Evolutionary conservation across 2,329 filamentous ascomycete genomes (phyloP), one percentile per base, ranked within the genome.

Genomic region (Rhinocladiella similis): DNA sequence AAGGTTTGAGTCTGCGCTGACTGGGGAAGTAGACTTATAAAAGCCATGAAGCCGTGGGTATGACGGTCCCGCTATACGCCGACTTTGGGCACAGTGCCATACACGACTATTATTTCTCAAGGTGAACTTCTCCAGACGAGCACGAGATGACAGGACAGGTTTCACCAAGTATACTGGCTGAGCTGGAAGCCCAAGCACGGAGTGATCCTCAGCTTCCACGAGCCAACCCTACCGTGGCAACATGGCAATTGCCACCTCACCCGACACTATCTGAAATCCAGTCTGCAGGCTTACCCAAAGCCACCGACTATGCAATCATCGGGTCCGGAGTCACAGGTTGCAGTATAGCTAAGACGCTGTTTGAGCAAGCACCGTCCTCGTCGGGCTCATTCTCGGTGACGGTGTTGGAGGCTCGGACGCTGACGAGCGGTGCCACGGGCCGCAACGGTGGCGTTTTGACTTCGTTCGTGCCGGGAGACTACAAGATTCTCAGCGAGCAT

Each of bases 271-370:
- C 63, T 3, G 47, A 60, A 1, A 38, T 39, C 1, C 59, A 64
- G 14, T 61, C 61, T 5, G 14, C 43, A 2, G 25, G 51, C 12
- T 54, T 72, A 0, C 64, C 67, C 2, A 19, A 48, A 0, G 41
- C 60, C 20, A 61, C 65, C 1, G 66, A 71, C 41, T 58, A 65
- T 50, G 68, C 57, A 1, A 65, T 73, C 35, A 70, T 73, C 39
- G 71, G 71, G 10, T 72, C 70, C 1, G 71, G 71, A 2, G 69
- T 73, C 38, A 70, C 70, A 0, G 69, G 69, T 1, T 63, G 68
- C 5, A 65, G 69, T 1, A 64, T 70, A 0, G 62, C 68, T 1
- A 67, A 66, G 29, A 66, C 65, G 5, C 56, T 73, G 1, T 58
- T 73, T 9, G 66, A 70, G 18, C 16, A 45, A 3, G 25, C 56